Evolutionary conservation across 140 eudicot species (phyloP).

Genomic region (Oenanthe javanica): DNA sequence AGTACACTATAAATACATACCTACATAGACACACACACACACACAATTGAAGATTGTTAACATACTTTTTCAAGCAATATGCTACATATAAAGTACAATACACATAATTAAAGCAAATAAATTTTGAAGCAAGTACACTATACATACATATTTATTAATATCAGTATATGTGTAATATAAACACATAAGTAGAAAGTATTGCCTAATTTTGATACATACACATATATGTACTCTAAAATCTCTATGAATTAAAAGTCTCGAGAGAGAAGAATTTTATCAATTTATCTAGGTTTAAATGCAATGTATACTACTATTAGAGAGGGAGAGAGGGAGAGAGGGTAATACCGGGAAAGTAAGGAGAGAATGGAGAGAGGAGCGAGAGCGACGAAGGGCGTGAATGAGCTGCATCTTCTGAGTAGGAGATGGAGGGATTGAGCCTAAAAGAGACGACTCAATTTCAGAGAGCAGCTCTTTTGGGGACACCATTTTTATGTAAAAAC

Average conservation of each 20-base stretch:
- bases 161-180: no score
- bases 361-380: slow-evolving; percentile 60
- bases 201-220: no score
- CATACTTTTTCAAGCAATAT: neutral
- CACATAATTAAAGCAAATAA: neutral
- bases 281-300: neutral
- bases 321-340: neutral
- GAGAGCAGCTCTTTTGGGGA: slow-evolving; percentile 71
- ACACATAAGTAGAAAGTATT: no score
- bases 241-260: neutral
- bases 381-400: slow-evolving; percentile 73
- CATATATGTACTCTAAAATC: neutral
- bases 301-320: neutral
- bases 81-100: no score
- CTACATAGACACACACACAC: neutral
- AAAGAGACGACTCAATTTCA: slow-evolving; percentile 50
- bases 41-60: neutral
- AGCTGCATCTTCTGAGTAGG: slow-evolving; percentile 81
- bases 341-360: slow-evolving; percentile 65
- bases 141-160: neutral
- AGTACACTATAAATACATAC: neutral
- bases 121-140: neutral
- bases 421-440: slow-evolving; percentile 57
- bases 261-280: no score
- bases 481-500: slow-evolving; percentile 34